Base-by-base conservation (phyloP, 2,329 filamentous ascomycete species). In the Zasmidium angulare region DNA sequence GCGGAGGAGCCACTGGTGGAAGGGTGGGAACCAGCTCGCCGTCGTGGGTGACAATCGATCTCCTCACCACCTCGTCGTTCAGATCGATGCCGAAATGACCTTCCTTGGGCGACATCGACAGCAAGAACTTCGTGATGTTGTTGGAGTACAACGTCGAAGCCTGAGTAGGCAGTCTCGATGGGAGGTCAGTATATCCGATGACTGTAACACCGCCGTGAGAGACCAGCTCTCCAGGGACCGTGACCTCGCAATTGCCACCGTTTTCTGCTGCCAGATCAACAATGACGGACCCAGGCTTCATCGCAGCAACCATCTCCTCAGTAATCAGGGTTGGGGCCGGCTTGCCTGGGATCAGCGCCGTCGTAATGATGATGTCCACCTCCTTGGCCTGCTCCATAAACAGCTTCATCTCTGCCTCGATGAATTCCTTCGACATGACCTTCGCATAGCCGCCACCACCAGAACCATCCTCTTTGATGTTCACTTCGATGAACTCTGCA, bases 381-480 rank as follows among this genome's bases (percentile, higher is more conserved):
- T 96, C 92, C 60, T 85, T 84, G 62, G 89, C 90, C 74, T 96
- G 92, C 66, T 95, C 89, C 72, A 90, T 86, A 76, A 96, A 96
- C 0, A 96, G 82, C 74, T 90, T 93, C 91, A 96, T 96, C 74
- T 96, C 91, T 4, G 91, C 91, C 61, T 91, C 90, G 72, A 95
- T 91, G 70, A 96, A 96, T 66, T 93, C 91, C 70, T 93, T 92
- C 56, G 90, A 95, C 91, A 96, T 96, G 71, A 93, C 90, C 71
- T 96, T 96, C 55, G 90, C 91, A 70, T 96, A 96, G 17, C 92
- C 92, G 24, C 92, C 91, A 9, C 89, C 86, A 1, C 91, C 91
- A 12, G 89, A 86, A 1, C 92, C 92, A 61, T 95, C 91, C 75
- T 96, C 92, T 66, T 93, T 74, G 21, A 96, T 81, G 14, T 91